Percentiles rank a stretch among this genome's conserved stretches.
These are phyloP conservation scores for Dothistroma septosporum DNA, from an alignment of 2,329 filamentous ascomycete species.

Conservation along the genomic window DNA sequence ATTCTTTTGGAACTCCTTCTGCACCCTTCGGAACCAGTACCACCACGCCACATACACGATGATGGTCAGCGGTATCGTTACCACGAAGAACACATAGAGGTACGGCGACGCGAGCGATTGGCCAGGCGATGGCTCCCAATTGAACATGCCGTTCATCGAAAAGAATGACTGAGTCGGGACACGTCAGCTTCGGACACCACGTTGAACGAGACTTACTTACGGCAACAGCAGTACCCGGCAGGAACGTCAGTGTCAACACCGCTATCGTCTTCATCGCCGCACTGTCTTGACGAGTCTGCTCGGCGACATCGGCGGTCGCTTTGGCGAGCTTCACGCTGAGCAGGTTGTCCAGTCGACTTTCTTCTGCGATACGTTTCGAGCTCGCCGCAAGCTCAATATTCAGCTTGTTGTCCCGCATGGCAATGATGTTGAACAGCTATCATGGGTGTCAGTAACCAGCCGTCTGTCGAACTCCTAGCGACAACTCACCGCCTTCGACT, in stretches of 20 bases:
- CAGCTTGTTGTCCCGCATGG: conserved; percentile 33
- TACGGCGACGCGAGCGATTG: conserved; percentile 30
- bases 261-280: conserved; percentile 47
- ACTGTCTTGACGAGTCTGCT: conserved; percentile 34
- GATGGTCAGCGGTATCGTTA: conserved; percentile 33
- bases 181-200: conserved; percentile 8
- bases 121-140: conserved; percentile 21
- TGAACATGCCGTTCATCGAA: conserved; percentile 33
- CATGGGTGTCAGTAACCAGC: conserved; percentile 5
- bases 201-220: conserved; percentile 11
- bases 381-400: conserved; percentile 34
- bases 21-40: conserved; percentile 29
- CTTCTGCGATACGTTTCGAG: conserved; percentile 34
- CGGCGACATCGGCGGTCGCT: conserved; percentile 34
- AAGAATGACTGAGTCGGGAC: conserved; percentile 30
- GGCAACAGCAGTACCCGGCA: conserved; percentile 39
- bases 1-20: conserved; percentile 26
- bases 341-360: conserved; percentile 33
- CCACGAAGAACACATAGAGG: conserved; percentile 33
- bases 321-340: conserved; percentile 35
- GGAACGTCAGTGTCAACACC: conserved; percentile 42
- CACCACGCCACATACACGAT: conserved; percentile 30
- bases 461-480: not conserved
- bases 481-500: conserved; percentile 32
- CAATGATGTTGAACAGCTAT: conserved; percentile 34